A percentile compares a stretch with the other conserved stretches of the same genome.
Conservation (phyloP, 192 early-diverging fungal species). For the Coemansia sp. region DNA sequence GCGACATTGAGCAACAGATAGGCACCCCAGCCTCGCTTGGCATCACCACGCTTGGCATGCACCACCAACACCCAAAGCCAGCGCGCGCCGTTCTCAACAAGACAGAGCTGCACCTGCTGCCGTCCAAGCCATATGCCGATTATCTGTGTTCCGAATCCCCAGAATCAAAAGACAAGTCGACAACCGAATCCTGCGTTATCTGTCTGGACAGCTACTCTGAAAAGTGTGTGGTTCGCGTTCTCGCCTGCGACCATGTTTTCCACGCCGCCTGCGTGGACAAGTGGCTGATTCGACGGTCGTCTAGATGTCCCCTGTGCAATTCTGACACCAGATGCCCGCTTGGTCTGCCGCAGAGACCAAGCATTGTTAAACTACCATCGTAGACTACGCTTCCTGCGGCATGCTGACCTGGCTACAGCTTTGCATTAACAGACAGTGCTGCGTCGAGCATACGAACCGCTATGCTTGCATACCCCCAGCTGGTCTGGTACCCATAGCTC, state of each 20-base stretch:
- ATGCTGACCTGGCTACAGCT: slow-evolving; percentile 5
- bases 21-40: slow-evolving; percentile 7
- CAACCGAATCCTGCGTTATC: slow-evolving; percentile 23
- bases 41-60: not conserved
- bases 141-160: not conserved
- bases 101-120: slow-evolving; percentile 17
- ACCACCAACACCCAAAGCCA: not conserved
- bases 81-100: slow-evolving; percentile 9
- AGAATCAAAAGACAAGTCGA: not conserved
- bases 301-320: slow-evolving; percentile 47
- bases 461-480: slow-evolving; percentile 61
- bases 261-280: slow-evolving; percentile 40
- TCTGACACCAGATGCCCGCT: slow-evolving; percentile 19
- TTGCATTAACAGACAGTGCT: not conserved
- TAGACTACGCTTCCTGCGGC: slow-evolving; percentile 9
- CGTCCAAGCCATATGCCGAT: slow-evolving; percentile 8
- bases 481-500: slow-evolving; percentile 59
- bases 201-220: slow-evolving; percentile 32
- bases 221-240: slow-evolving; percentile 22
- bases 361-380: slow-evolving; percentile 19
- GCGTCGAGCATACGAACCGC: slow-evolving; percentile 49
- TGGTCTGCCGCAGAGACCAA: slow-evolving; percentile 27
- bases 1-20: slow-evolving; percentile 13
- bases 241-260: slow-evolving; percentile 44
- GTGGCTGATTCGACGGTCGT: slow-evolving; percentile 46